These are phyloP conservation scores for Fusarium succisae DNA, from an alignment of 2,329 filamentous ascomycete species.

Conservation along the genomic window DNA sequence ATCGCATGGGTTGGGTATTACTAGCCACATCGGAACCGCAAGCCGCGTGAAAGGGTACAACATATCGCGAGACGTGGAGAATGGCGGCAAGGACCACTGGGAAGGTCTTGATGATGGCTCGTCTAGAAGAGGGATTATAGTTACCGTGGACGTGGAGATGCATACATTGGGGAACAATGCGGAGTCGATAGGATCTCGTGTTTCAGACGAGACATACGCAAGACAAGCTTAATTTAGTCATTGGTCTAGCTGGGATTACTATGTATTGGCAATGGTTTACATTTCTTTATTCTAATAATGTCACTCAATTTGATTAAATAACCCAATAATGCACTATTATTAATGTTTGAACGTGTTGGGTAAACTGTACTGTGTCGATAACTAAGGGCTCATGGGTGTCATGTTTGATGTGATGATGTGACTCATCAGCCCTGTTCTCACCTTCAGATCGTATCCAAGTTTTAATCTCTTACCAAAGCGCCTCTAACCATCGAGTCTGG, in stretches of 20 bases:
- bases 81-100: constrained; percentile 2
- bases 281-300: not conserved
- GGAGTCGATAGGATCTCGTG: not conserved
- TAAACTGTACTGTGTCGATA: not conserved
- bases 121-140: constrained; percentile 12
- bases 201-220: not conserved
- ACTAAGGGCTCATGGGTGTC: not conserved
- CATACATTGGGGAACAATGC: not conserved
- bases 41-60: not conserved
- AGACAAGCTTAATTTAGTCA: not conserved
- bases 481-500: not conserved
- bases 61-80: not conserved
- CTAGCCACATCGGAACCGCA: not conserved
- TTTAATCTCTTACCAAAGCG: not conserved
- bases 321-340: not conserved
- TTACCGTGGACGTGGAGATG: constrained; percentile 29
- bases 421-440: not conserved
- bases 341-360: no score
- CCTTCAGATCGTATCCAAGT: no score
- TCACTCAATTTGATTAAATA: rapidly evolving
- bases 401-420: not conserved
- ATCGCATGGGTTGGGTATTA: not conserved
- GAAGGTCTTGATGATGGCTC: constrained; percentile 13
- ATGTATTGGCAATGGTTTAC: no score
- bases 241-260: not conserved